Evolutionary conservation across 164 flowering plant genomes (phyloP), one percentile per base, ranked within the genome.

Genomic region (Chloranthus sessilifolius): DNA sequence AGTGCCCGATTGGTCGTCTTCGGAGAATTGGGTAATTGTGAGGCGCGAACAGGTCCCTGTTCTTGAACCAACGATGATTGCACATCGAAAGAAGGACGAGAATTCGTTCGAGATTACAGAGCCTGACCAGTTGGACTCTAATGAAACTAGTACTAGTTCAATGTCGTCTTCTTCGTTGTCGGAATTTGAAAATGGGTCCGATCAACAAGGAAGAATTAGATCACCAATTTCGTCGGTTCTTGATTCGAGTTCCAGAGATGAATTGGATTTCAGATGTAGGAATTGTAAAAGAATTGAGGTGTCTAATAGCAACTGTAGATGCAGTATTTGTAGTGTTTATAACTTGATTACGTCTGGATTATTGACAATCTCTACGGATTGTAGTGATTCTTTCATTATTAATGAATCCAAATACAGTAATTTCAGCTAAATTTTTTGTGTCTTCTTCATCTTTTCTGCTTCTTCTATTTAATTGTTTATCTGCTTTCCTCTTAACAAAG

Each of bases 11-110:
- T 71, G 79, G 76, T 66, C 62, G 2, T 30, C 31, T 25, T 43
- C 55, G 20, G 68, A 59, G 7, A 52, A 55, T 27, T 71, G 76
- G 76, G 39, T 63, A 43, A 52, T n/a, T 1, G 58, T 58, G 4
- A 43, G 79, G 25, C 15, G 34, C 27, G 22, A 47, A 33, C 22
- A 49, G 23, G 44, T 53, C 52, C 10, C 59, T 34, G 51, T 53
- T 53, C 53, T 22, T 34, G 47, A 22, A 27, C 22, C 16, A 28
- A 53, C 42, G 47, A 15, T 51, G 55, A 8, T 22, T 26, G 47
- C 26, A 40, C 27, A 41, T 21, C 26, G 56, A 17, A 6, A 29
- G 15, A 53, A 47, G 34, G 20, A 14, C 10, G 37, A 22, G n/a
- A 11, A 7, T 40, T 28, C 56, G n/a, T n/a, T n/a, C n/a, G n/a